A percentile compares a stretch with the other conserved stretches of the same genome.
Conservation (phyloP, 768 basidiomycete genomes). For the Termitomyces sp. region DNA sequence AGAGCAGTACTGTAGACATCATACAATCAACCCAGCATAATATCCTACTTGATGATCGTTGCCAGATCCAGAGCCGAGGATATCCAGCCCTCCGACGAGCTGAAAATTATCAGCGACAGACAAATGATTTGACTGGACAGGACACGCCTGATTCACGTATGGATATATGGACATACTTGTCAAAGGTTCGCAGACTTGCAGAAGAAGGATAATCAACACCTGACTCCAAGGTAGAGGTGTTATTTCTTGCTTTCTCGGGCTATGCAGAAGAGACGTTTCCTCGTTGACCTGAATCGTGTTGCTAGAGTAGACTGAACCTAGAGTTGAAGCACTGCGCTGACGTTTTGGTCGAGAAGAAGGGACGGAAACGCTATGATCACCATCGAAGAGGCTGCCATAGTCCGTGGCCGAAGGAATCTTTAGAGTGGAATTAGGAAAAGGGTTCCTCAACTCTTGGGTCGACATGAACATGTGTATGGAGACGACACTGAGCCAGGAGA, state of each 20-base stretch:
- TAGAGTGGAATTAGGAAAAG: neutral
- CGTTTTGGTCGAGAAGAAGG: neutral
- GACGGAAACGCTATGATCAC: neutral
- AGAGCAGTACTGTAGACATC: neutral
- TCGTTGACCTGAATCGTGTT: slow-evolving; percentile 19
- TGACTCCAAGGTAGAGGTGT: slow-evolving; percentile 49
- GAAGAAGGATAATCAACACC: slow-evolving; percentile 39
- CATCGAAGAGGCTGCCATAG: neutral
- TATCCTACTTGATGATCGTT: slow-evolving; percentile 61
- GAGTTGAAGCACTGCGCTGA: too few species aligned
- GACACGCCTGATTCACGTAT: slow-evolving; percentile 49
- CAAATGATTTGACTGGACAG: neutral
- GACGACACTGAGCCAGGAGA: neutral
- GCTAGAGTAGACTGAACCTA: neutral
- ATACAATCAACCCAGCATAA: slow-evolving; percentile 48
- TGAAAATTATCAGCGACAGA: slow-evolving; percentile 14
- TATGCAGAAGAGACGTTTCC: slow-evolving; percentile 28
- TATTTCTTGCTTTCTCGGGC: slow-evolving; percentile 11
- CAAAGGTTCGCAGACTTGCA: slow-evolving; percentile 50
- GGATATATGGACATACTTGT: slow-evolving; percentile 48
- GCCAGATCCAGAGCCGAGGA: slow-evolving; percentile 39
- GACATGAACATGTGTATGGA: neutral
- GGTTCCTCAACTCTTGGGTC: neutral
- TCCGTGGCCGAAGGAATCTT: neutral
- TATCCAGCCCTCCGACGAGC: slow-evolving; percentile 56